Evolutionary conservation across 768 basidiomycete genomes (phyloP).

Genomic region (Xanthoconium purpureum): DNA sequence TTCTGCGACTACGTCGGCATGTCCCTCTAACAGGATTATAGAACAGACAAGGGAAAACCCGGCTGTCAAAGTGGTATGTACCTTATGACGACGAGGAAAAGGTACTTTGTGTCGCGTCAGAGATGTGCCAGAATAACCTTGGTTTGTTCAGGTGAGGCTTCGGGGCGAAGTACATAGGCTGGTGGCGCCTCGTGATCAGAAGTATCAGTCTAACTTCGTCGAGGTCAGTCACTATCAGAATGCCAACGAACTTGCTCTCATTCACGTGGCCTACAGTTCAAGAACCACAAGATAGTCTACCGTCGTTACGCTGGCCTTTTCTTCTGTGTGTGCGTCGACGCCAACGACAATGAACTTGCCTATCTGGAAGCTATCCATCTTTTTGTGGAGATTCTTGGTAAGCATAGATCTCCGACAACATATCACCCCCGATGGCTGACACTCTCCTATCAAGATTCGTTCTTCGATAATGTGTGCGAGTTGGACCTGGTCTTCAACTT

Average conservation of each 20-base stretch:
- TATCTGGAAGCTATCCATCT: slow-evolving; percentile 98
- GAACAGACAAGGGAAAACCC: slow-evolving; percentile 98
- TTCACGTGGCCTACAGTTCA: slow-evolving; percentile 58
- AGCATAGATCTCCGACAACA: slow-evolving; percentile 22
- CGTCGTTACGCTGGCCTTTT: slow-evolving; percentile 95
- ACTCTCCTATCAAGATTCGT: slow-evolving; percentile 62
- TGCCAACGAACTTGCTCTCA: not conserved
- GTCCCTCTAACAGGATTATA: slow-evolving; percentile 29
- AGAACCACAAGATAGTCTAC: slow-evolving; percentile 97
- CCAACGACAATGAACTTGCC: slow-evolving; percentile 96
- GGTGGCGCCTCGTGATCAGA: slow-evolving; percentile 95
- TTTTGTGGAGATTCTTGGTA: slow-evolving; percentile 96
- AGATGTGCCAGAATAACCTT: not conserved
- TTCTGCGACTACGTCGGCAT: not conserved
- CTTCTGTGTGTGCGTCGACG: slow-evolving; percentile 97
- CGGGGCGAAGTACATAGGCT: slow-evolving; percentile 95
- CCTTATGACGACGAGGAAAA: slow-evolving; percentile 99
- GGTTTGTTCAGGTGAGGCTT: slow-evolving; percentile 66
- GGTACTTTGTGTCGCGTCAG: slow-evolving; percentile 21
- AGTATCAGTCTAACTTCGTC: slow-evolving; percentile 98
- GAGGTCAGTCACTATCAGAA: slow-evolving; percentile 59
- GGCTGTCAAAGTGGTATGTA: slow-evolving; percentile 97
- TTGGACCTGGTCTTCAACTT: slow-evolving; percentile 98
- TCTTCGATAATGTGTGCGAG: slow-evolving; percentile 99
- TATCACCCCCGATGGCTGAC: not conserved